These are phyloP conservation scores for Nannochloropsis oceanica DNA, from an alignment of 108 stramenopile genomes.

Conservation along the genomic window DNA sequence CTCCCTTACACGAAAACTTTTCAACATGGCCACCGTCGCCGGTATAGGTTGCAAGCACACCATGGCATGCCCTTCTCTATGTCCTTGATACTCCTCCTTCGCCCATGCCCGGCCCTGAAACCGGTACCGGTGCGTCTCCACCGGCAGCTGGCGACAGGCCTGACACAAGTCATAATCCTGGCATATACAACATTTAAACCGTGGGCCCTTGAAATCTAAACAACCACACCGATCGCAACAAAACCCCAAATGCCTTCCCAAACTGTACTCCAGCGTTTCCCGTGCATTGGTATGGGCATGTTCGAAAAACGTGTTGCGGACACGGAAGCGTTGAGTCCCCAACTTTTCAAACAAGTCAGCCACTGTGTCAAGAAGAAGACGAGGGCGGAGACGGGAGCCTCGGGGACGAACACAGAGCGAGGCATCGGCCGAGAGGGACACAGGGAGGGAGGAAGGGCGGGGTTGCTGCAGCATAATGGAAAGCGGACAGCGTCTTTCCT, in stretches of 20 bases:
- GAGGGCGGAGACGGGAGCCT: neutral
- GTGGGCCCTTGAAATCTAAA: neutral
- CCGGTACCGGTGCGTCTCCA: neutral
- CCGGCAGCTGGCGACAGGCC: neutral
- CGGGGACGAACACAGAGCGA: neutral
- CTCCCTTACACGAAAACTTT: neutral
- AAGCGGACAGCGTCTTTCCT: neutral
- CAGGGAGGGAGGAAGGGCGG: neutral
- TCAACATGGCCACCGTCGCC: neutral
- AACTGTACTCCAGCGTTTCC: neutral
- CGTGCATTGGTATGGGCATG: neutral
- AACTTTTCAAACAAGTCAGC: neutral
- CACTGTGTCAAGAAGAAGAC: neutral
- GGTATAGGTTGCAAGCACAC: neutral
- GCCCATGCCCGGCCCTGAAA: neutral
- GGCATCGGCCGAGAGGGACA: neutral
- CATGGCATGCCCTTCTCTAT: neutral
- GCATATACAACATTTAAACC: neutral
- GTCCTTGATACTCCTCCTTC: neutral
- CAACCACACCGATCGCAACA: neutral
- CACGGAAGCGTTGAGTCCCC: neutral
- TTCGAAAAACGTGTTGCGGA: neutral
- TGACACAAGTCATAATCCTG: neutral
- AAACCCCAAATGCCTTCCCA: neutral
- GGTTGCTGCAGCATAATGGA: neutral